These are phyloP conservation scores for Lecanicillium sp. DNA, from an alignment of 2,329 filamentous ascomycete species.

Conservation along the genomic window DNA sequence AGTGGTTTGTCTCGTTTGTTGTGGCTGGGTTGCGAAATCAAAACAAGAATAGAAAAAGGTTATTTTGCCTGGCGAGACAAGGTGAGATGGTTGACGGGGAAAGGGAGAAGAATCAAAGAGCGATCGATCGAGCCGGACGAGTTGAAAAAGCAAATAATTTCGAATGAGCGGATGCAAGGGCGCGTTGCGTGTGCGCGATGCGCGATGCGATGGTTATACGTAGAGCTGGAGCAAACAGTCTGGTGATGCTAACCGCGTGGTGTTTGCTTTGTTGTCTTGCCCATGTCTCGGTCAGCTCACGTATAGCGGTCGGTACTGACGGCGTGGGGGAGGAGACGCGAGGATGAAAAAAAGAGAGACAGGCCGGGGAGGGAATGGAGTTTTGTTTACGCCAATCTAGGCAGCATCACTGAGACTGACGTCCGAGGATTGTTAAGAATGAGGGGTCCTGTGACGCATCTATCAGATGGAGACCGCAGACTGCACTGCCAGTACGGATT, in stretches of 20 bases:
- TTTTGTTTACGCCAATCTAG: too few species aligned
- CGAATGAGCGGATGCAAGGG: constrained; percentile 1
- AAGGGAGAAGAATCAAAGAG: too few species aligned
- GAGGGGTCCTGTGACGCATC: constrained; percentile 2
- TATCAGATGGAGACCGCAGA: too few species aligned
- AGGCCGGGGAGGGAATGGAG: not conserved
- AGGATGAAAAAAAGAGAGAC: not conserved
- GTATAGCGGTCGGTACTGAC: too few species aligned
- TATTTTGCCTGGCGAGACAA: not conserved
- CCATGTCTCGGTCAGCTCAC: constrained; percentile 4
- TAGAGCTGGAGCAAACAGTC: not conserved
- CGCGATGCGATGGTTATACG: too few species aligned
- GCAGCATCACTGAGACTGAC: too few species aligned
- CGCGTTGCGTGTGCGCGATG: not conserved
- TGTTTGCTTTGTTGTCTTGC: constrained; percentile 9
- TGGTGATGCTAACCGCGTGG: not conserved
- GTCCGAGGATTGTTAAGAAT: not conserved
- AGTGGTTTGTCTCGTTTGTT: not conserved
- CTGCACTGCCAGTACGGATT: too few species aligned
- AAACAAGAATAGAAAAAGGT: not conserved
- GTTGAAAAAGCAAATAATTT: not conserved
- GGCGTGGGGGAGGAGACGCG: not conserved
- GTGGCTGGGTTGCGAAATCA: not conserved
- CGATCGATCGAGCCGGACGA: constrained; percentile 1
- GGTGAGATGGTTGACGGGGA: too few species aligned